A percentile compares a stretch with the other conserved stretches of the same genome.
Conservation (phyloP, 176 grass and related monocot species). For the Typha latifolia region DNA sequence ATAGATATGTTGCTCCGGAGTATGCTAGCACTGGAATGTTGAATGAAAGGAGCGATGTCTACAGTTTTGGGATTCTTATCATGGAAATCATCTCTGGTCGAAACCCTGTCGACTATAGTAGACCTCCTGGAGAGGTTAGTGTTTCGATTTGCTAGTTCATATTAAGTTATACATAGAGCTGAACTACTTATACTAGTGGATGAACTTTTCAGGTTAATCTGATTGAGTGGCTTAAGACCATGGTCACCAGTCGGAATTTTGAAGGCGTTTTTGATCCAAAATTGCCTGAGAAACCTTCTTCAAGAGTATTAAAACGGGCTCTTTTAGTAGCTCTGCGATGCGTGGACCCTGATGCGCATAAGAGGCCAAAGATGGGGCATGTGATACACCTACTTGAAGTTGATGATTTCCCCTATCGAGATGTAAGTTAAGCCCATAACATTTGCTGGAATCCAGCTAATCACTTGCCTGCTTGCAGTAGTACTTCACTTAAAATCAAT, state of each 20-base stretch:
- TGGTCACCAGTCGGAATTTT: conserved; percentile 62
- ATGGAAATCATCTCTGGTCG: conserved; percentile 1
- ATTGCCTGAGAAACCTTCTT: conserved; percentile 52
- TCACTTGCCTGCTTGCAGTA: no score
- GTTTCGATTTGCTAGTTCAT: no score
- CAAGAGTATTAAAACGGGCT: conserved; percentile 71
- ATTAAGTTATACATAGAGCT: no score
- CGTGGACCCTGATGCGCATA: conserved; percentile 83
- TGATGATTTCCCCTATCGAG: conserved; percentile 47
- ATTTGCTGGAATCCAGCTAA: no score
- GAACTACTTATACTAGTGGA: no score
- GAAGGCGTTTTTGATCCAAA: conserved; percentile 81
- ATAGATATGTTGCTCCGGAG: background rate
- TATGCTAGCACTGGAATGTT: background rate
- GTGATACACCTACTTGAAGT: conserved; percentile 89
- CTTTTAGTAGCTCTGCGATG: conserved; percentile 84
- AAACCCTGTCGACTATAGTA: conserved; percentile 8
- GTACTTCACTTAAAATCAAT: no score
- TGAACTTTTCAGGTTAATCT: conserved; percentile 55
- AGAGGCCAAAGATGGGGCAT: conserved; percentile 95
- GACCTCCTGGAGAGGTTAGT: conserved; percentile 9
- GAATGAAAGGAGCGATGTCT: conserved; percentile 1
- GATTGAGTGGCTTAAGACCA: conserved; percentile 91
- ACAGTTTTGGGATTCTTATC: background rate
- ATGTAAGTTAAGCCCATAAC: conserved; percentile 24